A percentile compares a stretch with the other conserved stretches of the same genome.
phyloP scores from a whole-genome alignment of 257 asterid species.

The Nicotiana benthamiana region DNA sequence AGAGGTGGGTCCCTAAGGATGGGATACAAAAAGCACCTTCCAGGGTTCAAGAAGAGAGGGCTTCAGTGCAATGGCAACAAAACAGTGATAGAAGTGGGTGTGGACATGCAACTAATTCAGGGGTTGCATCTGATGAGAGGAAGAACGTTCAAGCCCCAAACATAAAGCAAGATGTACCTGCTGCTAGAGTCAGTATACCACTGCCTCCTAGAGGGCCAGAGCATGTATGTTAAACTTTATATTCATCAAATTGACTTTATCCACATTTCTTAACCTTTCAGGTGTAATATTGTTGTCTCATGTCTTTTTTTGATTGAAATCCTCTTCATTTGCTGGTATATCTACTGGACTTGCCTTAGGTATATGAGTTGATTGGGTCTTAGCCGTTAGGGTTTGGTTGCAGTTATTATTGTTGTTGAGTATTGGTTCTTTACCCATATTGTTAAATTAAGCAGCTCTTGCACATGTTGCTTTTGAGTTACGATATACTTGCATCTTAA shows the following conservation, averaged over 20 bases:
- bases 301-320: not conserved
- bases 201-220: slow-evolving; percentile 64
- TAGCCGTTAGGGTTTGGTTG: not conserved
- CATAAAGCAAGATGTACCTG: slow-evolving; percentile 36
- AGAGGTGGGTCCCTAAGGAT: slow-evolving; percentile 87
- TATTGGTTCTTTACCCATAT: not conserved
- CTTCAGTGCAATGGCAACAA: slow-evolving; percentile 56
- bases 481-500: not conserved
- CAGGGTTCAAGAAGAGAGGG: slow-evolving; percentile 49
- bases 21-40: slow-evolving; percentile 56
- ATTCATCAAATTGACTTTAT: not conserved
- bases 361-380: not conserved
- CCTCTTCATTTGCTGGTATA: not conserved
- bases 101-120: slow-evolving; percentile 39
- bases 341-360: not conserved
- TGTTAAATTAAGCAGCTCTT: not conserved
- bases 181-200: slow-evolving; percentile 48
- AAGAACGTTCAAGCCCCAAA: slow-evolving; percentile 32
- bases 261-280: not conserved
- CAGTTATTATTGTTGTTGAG: not conserved
- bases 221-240: slow-evolving; percentile 37
- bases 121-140: slow-evolving; percentile 45
- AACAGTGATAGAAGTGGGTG: slow-evolving; percentile 56
- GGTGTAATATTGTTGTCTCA: not conserved
- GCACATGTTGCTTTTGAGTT: not conserved